Percentiles rank a stretch among this genome's conserved stretches.
Conservation (phyloP, 148 eudicot genomes). For the Pharnaceum exiguum region DNA sequence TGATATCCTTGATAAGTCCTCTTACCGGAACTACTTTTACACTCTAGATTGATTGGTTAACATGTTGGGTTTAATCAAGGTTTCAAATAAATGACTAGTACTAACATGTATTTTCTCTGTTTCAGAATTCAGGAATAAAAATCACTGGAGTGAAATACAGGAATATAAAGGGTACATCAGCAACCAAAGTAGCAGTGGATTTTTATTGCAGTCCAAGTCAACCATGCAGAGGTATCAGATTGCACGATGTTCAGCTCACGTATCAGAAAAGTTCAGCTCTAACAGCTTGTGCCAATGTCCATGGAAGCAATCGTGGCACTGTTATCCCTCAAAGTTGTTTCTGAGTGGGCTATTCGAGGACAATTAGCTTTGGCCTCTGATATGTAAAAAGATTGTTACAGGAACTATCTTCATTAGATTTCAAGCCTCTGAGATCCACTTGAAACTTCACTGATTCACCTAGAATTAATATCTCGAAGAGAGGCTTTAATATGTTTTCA, state of each 20-base stretch:
- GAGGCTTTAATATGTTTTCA: no score
- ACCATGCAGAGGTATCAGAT: slow-evolving; percentile 27
- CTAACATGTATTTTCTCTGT: background rate
- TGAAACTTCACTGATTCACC: no score
- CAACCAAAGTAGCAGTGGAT: slow-evolving; percentile 22
- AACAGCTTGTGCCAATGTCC: slow-evolving; percentile 18
- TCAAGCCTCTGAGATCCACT: no score
- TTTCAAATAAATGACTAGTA: no score
- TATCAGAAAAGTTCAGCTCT: slow-evolving; percentile 11
- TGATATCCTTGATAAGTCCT: background rate
- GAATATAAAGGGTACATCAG: slow-evolving; percentile 35
- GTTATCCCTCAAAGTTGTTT: slow-evolving; percentile 30
- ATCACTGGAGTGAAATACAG: slow-evolving; percentile 27
- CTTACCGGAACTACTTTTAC: background rate
- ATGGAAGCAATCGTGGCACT: slow-evolving; percentile 17
- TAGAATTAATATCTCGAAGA: no score
- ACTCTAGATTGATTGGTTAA: background rate
- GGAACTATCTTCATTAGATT: no score
- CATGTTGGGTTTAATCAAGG: no score
- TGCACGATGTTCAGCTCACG: slow-evolving; percentile 27
- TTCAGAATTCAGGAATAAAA: slow-evolving; percentile 34
- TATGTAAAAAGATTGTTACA: no score
- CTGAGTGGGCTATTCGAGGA: no score
- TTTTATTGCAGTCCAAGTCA: slow-evolving; percentile 28
- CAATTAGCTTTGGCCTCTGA: no score